Evolutionary conservation across 345 rosid genomes (phyloP).

Genomic region (Linum trigynum): DNA sequence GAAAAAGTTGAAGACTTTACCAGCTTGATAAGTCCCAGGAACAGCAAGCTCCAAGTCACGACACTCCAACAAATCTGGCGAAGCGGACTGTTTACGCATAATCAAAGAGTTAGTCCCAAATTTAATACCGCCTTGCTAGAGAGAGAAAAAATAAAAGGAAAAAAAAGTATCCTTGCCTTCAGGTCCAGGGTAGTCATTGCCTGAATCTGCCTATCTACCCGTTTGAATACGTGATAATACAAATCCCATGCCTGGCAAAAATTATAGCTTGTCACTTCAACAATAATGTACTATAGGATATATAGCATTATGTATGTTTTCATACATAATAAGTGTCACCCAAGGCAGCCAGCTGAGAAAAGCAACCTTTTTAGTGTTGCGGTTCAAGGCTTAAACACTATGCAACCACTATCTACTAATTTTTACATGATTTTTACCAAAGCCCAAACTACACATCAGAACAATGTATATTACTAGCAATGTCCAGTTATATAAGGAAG

Average conservation of each 20-base stretch:
- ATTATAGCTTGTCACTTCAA: background rate
- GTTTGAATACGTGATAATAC: conserved; percentile 87
- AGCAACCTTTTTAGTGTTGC: background rate
- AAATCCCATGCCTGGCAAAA: conserved; percentile 95
- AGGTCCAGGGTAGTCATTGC: conserved; percentile 84
- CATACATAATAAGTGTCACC: background rate
- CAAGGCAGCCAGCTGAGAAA: background rate
- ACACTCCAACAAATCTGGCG: conserved; percentile 88
- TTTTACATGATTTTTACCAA: no score
- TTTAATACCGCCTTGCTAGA: background rate
- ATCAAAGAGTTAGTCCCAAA: conserved; percentile 11
- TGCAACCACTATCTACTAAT: no score
- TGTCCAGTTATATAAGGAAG: no score
- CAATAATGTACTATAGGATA: background rate
- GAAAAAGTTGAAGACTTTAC: conserved; percentile 28
- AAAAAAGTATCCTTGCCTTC: conserved; percentile 44
- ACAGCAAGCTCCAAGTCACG: conserved; percentile 91
- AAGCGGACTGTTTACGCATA: conserved; percentile 58
- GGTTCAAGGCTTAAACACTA: background rate
- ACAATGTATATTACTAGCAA: no score
- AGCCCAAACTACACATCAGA: no score
- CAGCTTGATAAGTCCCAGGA: conserved; percentile 93
- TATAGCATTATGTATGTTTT: background rate
- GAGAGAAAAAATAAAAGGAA: conserved; percentile 10
- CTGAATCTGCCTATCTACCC: conserved; percentile 93